A percentile compares a stretch with the other conserved stretches of the same genome.
Conservation (phyloP, 1,139 yeast genomes). For the Debaryomyces udenii region DNA sequence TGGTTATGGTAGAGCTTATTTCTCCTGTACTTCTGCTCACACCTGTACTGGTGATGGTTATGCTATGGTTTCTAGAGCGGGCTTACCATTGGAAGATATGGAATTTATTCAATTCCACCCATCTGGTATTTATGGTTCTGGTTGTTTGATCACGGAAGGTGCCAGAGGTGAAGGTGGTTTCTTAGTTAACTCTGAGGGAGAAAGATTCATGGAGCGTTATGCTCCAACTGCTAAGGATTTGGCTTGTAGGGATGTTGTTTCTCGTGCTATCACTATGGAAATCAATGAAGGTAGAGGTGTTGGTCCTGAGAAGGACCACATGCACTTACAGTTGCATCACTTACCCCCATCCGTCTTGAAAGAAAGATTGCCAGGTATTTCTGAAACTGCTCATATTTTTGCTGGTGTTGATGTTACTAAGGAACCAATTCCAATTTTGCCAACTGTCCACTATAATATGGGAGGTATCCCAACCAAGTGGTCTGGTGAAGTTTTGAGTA, state of each 20-base stretch:
- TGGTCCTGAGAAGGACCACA: slow-evolving; percentile 94
- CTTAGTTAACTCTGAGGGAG: slow-evolving; percentile 95
- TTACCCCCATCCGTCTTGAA: slow-evolving; percentile 88
- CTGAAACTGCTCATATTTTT: slow-evolving; percentile 96
- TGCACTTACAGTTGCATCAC: slow-evolving; percentile 91
- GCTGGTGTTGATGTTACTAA: slow-evolving; percentile 99
- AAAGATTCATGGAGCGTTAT: slow-evolving; percentile 98
- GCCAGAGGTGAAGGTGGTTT: slow-evolving; percentile 99
- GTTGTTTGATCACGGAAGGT: slow-evolving; percentile 98
- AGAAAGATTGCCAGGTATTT: slow-evolving; percentile 98
- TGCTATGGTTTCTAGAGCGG: slow-evolving; percentile 98
- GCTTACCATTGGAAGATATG: slow-evolving; percentile 94
- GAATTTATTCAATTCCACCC: slow-evolving; percentile 99
- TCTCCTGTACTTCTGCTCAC: slow-evolving; percentile 98
- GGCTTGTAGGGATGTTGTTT: slow-evolving; percentile 98
- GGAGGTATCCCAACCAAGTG: slow-evolving; percentile 99
- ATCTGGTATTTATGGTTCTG: slow-evolving; percentile 98
- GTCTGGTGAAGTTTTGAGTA: slow-evolving; percentile 91
- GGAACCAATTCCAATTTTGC: slow-evolving; percentile 97
- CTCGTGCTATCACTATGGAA: slow-evolving; percentile 98
- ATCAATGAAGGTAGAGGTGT: slow-evolving; percentile 99
- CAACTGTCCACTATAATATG: slow-evolving; percentile 99
- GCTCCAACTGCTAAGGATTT: slow-evolving; percentile 98
- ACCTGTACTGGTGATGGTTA: slow-evolving; percentile 99
- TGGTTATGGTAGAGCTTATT: slow-evolving; percentile 98